phyloP scores from a whole-genome alignment of 108 stramenopile species.

The Nannochloropsis gaditana region DNA sequence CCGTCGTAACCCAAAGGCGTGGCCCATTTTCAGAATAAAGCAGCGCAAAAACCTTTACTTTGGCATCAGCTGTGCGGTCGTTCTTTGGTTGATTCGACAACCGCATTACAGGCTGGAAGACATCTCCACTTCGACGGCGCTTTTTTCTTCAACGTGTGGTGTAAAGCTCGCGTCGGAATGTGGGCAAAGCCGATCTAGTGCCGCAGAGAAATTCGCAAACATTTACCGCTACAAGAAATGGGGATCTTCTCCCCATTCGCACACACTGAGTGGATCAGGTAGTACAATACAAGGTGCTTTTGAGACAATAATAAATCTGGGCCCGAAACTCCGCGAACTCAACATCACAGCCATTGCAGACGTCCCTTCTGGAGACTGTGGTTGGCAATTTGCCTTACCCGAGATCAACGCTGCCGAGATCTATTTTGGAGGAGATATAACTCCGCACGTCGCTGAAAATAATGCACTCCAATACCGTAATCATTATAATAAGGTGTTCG shows the following conservation, averaged over 20 bases:
- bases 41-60: too few species aligned
- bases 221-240: background rate
- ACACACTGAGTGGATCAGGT: background rate
- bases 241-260: background rate
- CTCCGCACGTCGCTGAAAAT: background rate
- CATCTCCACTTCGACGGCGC: too few species aligned
- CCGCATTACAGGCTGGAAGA: too few species aligned
- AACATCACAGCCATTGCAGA: background rate
- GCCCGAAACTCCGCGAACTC: background rate
- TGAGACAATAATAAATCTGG: background rate
- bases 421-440: background rate
- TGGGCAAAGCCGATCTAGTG: background rate
- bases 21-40: too few species aligned
- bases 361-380: background rate
- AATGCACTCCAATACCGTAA: background rate
- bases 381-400: background rate
- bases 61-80: too few species aligned
- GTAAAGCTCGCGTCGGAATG: background rate
- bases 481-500: conserved; percentile 17
- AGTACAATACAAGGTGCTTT: background rate
- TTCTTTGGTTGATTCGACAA: too few species aligned
- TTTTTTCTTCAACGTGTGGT: background rate
- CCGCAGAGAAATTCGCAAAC: background rate
- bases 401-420: background rate
- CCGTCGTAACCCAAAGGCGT: too few species aligned